These are phyloP conservation scores for Alternaria arbusti DNA, from an alignment of 2,329 filamentous ascomycete genomes.

Conservation along the genomic window DNA sequence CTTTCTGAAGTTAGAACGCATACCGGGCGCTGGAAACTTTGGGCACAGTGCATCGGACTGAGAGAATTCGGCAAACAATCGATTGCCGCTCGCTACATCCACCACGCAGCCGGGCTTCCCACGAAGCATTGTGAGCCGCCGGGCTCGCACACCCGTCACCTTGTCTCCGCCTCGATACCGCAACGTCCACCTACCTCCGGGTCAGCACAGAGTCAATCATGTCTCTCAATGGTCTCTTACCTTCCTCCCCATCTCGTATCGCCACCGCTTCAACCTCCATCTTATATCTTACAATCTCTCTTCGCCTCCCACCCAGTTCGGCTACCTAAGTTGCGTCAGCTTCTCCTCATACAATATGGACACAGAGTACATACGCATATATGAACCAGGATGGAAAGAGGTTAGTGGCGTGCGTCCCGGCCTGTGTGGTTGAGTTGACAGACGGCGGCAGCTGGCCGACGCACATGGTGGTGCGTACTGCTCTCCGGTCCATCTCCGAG, in stretches of 20 bases:
- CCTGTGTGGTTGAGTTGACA: background rate
- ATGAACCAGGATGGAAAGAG: background rate
- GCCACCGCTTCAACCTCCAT: background rate
- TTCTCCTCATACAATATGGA: background rate
- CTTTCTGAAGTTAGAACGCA: background rate
- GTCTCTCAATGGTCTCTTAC: background rate
- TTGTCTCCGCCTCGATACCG: background rate
- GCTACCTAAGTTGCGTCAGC: background rate
- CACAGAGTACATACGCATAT: background rate
- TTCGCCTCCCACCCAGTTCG: background rate
- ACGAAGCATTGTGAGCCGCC: background rate
- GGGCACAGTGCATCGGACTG: background rate
- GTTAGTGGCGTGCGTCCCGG: background rate
- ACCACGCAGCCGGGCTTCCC: background rate
- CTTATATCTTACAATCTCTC: background rate
- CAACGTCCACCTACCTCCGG: background rate
- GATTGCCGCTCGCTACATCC: background rate
- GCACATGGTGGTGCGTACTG: background rate
- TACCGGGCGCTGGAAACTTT: background rate
- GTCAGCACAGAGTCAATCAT: background rate
- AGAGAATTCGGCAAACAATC: background rate
- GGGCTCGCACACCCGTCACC: background rate
- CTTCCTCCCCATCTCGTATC: background rate
- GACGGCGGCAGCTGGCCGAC: background rate
- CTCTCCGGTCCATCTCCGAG: background rate